Conservation (phyloP, 2,329 filamentous ascomycete species). For the Trichoderma breve region DNA sequence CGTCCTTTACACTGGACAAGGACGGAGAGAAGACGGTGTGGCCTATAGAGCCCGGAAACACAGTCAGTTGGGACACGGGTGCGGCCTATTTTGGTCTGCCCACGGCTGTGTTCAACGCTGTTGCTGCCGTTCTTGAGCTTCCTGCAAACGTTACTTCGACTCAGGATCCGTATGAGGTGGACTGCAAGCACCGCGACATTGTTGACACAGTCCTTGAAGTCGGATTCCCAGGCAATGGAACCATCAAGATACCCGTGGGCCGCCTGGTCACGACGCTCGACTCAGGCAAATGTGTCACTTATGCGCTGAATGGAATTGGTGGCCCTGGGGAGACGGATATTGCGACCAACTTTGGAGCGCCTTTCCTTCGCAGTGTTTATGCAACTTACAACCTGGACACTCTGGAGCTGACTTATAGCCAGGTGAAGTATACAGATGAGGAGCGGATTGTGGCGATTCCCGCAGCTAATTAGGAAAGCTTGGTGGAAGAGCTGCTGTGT, state of each 20-base stretch:
- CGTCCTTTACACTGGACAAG: background rate
- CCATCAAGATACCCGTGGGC: background rate
- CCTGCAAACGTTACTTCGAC: background rate
- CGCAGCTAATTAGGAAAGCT: background rate
- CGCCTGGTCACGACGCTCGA: background rate
- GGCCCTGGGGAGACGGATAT: background rate
- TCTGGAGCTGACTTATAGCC: background rate
- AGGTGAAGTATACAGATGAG: constrained; percentile 11
- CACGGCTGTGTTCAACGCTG: background rate
- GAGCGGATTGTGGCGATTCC: background rate
- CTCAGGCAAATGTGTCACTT: constrained; percentile 2
- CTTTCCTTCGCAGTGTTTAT: constrained; percentile 3
- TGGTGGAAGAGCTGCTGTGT: background rate
- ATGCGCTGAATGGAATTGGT: background rate
- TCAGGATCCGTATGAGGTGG: background rate
- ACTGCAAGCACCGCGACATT: constrained; percentile 2
- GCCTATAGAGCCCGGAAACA: background rate
- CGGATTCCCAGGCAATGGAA: background rate
- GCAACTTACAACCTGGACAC: constrained; percentile 6
- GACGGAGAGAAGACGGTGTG: background rate
- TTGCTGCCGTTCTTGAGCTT: background rate
- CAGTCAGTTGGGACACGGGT: background rate
- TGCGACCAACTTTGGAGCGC: background rate
- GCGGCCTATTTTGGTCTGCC: background rate
- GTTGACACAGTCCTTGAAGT: background rate